Percentiles rank a stretch among this genome's conserved stretches.
phyloP scores from a whole-genome alignment of 139 green algal species.

The Microglena sp. region DNA sequence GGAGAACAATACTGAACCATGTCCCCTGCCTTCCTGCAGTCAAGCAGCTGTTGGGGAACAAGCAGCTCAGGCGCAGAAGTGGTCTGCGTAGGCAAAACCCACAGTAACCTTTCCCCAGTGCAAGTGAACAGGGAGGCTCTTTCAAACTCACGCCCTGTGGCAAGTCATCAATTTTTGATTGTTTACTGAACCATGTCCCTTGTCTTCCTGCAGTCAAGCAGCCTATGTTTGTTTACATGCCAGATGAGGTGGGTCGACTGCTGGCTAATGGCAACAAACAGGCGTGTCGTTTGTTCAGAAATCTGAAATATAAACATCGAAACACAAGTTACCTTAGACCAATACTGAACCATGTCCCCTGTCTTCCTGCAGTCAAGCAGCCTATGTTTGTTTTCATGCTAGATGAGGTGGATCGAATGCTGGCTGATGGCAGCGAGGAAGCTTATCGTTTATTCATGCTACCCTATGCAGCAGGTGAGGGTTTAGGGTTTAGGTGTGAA shows the following conservation, averaged over 20 bases:
- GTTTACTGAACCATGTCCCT: background rate
- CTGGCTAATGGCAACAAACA: constrained; percentile 16
- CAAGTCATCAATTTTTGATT: too few species aligned
- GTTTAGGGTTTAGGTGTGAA: too few species aligned
- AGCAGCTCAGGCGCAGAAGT: too few species aligned
- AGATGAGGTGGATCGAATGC: constrained; percentile 45
- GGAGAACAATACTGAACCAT: background rate
- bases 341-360: background rate
- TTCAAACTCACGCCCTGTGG: too few species aligned
- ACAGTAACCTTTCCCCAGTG: too few species aligned
- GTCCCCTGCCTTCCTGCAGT: background rate
- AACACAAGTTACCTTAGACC: background rate
- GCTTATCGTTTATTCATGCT: constrained; percentile 40
- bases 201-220: background rate
- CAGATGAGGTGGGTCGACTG: constrained; percentile 46
- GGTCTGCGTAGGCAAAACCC: too few species aligned
- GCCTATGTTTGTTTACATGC: constrained; percentile 24
- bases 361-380: background rate
- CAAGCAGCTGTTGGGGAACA: too few species aligned
- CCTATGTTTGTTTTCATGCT: constrained; percentile 30
- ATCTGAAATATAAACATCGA: too few species aligned
- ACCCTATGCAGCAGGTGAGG: constrained; percentile 13
- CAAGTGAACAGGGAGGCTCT: too few species aligned
- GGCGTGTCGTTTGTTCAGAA: constrained; percentile 25
- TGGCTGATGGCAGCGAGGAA: constrained; percentile 15